Evolutionary conservation across 371 early-diverging fungal genomes (phyloP).

Genomic region (Mucor saturninus): DNA sequence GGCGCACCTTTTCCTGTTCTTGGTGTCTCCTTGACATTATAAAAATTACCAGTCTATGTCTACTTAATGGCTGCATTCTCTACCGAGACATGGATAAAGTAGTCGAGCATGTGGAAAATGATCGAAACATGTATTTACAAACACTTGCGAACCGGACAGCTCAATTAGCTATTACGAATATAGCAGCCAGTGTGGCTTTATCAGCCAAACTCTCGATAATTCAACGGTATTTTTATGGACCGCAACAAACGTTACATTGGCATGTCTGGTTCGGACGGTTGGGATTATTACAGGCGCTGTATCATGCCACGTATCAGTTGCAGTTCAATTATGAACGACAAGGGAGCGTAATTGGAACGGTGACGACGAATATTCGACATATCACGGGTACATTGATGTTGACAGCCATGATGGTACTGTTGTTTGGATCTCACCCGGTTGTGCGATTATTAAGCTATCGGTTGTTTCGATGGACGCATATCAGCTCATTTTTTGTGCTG

Average conservation of each 20-base stretch:
- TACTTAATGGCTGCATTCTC: constrained; percentile 2
- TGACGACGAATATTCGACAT: constrained; percentile 33
- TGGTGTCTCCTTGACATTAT: neutral
- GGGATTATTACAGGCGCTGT: constrained; percentile 29
- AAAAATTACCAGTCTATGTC: neutral
- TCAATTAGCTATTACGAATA: constrained; percentile 41
- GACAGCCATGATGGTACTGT: constrained; percentile 10
- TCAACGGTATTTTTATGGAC: constrained; percentile 19
- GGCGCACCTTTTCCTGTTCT: constrained; percentile 1
- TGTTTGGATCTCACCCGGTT: constrained; percentile 41
- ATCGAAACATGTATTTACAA: constrained; percentile 26
- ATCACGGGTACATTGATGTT: constrained; percentile 32
- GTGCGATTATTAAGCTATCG: constrained; percentile 38
- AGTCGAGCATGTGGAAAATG: neutral
- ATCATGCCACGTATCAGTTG: constrained; percentile 40
- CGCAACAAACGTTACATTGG: constrained; percentile 29
- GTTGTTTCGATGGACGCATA: constrained; percentile 41
- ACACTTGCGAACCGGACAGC: constrained; percentile 38
- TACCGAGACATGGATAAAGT: constrained; percentile 1
- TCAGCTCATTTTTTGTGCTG: constrained; percentile 26
- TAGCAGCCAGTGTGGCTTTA: constrained; percentile 33
- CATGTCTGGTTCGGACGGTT: constrained; percentile 43
- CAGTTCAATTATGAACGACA: constrained; percentile 30
- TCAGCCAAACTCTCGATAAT: constrained; percentile 33
- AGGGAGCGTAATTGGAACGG: constrained; percentile 11